These are phyloP conservation scores for Fraxinus platypoda DNA, from an alignment of 305 asterid species.

Conservation along the genomic window DNA sequence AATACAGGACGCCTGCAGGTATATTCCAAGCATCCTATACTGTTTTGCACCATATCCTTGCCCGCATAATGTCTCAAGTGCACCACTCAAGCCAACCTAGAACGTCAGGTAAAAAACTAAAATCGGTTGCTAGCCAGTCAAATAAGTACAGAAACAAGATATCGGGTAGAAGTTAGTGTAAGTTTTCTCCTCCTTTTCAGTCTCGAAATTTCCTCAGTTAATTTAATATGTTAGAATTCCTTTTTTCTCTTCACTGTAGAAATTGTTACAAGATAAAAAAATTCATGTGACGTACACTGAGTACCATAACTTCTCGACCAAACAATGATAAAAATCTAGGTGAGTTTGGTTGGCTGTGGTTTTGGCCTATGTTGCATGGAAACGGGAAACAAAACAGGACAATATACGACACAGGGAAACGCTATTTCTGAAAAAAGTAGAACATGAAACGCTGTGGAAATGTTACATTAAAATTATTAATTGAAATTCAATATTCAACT, in stretches of 20 bases:
- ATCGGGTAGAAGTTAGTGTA: background rate
- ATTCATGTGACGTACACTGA: background rate
- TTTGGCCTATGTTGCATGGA: background rate
- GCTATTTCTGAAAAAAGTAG: no score
- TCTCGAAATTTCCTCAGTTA: background rate
- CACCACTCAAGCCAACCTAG: conserved; percentile 79
- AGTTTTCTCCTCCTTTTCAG: background rate
- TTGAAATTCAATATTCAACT: no score
- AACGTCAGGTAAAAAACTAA: background rate
- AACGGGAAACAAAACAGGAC: no score
- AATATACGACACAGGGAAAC: no score
- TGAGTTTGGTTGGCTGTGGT: background rate
- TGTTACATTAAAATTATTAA: no score
- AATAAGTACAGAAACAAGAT: background rate
- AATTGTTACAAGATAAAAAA: background rate
- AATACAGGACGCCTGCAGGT: conserved; percentile 71
- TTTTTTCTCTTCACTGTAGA: background rate
- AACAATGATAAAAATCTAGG: background rate
- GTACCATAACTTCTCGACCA: background rate
- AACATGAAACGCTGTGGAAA: no score
- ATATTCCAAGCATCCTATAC: conserved; percentile 60
- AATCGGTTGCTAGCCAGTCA: background rate
- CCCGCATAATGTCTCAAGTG: conserved; percentile 81
- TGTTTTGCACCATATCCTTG: conserved; percentile 73
- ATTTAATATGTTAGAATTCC: background rate